Evolutionary conservation across 2,329 filamentous ascomycete genomes (phyloP), one percentile per base, ranked within the genome.

Genomic region (Neofusicoccum kwambonambiense): DNA sequence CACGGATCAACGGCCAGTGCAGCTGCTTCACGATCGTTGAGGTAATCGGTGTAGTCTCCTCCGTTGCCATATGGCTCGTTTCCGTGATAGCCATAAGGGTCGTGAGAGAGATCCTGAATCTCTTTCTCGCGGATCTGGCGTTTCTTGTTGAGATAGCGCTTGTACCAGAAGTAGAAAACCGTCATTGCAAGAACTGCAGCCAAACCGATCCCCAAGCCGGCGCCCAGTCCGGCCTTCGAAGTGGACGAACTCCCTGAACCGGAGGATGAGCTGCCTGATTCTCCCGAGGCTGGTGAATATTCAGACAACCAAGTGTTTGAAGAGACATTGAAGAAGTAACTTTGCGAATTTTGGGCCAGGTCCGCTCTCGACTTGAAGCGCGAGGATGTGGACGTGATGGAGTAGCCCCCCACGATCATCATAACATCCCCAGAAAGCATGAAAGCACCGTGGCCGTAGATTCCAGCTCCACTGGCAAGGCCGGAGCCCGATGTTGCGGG

Each of bases 341-440:
- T 71, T 67, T 81, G 70, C n/a, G 76, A 76, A 70, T 82, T 85
- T 57, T 74, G 64, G 4, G 71, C 69, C 39, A 74, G 70, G 7
- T 67, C 70, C 2, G 75, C 76, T 52, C 82, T 80, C 50, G 73
- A 72, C 27, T 72, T 68, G 45, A 72, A 73, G 1, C 78, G 75
- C 1, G 70, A 69, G 1, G 78, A 76, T 1, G 70, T 69, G 22
- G 75, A 67, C 2, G 81, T 70, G 56, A 88, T 87, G 0, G 74
- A 73, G 69, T 86, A 87, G 1, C 87, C 87, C 5, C 87, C 87
- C 12, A 80, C 78, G 19, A 89, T 75, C 82, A 89, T 85, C 83
- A 89, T 84, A 5, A 89, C 78, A 51, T 80, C 82, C 4, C 86
- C 87, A 5, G 85, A 83, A 15, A 89, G 82, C 83, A 89, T 86